Conservation (phyloP, 2,329 filamentous ascomycete genomes). For the Neofusicoccum cordaticola region DNA sequence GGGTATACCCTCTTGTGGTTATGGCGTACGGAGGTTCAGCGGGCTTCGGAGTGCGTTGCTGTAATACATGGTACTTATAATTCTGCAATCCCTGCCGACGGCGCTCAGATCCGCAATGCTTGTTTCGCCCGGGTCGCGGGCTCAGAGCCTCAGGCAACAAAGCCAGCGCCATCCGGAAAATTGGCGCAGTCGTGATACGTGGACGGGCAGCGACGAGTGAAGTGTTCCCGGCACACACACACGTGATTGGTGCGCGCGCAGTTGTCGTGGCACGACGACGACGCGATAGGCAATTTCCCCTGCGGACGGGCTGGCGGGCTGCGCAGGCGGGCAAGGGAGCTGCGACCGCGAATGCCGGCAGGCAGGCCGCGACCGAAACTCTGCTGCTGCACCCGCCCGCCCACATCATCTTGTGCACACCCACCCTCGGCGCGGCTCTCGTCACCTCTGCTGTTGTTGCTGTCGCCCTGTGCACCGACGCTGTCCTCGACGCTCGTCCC, state of each 20-base stretch:
- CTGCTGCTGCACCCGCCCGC: neutral
- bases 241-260: slow-evolving; percentile 14
- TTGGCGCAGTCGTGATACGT: slow-evolving; percentile 3
- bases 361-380: slow-evolving; percentile 1
- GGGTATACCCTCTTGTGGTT: slow-evolving; percentile 16
- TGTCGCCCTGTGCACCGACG: neutral
- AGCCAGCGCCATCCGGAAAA: neutral
- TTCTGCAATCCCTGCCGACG: neutral
- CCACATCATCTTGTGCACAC: neutral
- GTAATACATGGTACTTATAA: slow-evolving; percentile 2
- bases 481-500: slow-evolving; percentile 17
- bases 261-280: slow-evolving; percentile 14
- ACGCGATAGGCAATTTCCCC: slow-evolving; percentile 15
- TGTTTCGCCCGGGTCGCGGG: neutral
- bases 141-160: neutral
- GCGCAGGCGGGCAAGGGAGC: slow-evolving; percentile 6
- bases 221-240: neutral
- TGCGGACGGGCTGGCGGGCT: neutral
- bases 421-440: slow-evolving; percentile 6
- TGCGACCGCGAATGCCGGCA: slow-evolving; percentile 12
- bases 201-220: neutral
- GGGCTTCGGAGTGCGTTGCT: neutral
- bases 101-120: neutral
- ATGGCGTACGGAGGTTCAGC: slow-evolving; percentile 10
- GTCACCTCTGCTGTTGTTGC: neutral